Conservation (phyloP, 768 basidiomycete species). For the Leccinum variicolor region DNA sequence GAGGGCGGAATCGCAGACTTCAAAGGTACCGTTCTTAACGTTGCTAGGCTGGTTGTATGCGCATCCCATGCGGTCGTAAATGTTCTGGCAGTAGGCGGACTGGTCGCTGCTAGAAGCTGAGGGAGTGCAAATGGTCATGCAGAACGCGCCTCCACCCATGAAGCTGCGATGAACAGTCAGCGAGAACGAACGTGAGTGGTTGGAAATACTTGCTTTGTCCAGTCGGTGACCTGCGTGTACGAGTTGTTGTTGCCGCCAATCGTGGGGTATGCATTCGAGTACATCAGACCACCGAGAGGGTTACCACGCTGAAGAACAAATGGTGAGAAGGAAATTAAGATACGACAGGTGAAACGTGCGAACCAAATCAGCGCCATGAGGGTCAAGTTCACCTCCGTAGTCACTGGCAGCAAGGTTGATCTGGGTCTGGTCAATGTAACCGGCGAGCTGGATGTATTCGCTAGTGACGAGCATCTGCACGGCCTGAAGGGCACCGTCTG, state of each 20-base stretch:
- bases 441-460: slow-evolving; percentile 57
- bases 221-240: slow-evolving; percentile 57
- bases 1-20: slow-evolving; percentile 62
- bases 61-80: slow-evolving; percentile 71
- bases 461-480: slow-evolving; percentile 61
- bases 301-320: slow-evolving; percentile 59
- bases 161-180: slow-evolving; percentile 37
- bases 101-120: slow-evolving; percentile 36
- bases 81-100: slow-evolving; percentile 60
- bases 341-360: slow-evolving; percentile 15
- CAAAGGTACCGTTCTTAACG: slow-evolving; percentile 56
- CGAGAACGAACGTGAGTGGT: neutral
- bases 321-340: slow-evolving; percentile 11
- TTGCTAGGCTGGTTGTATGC: slow-evolving; percentile 68
- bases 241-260: slow-evolving; percentile 37
- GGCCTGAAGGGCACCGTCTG: slow-evolving; percentile 56
- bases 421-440: slow-evolving; percentile 59
- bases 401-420: slow-evolving; percentile 54
- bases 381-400: slow-evolving; percentile 75
- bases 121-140: slow-evolving; percentile 71
- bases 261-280: slow-evolving; percentile 52
- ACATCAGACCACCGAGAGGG: slow-evolving; percentile 70
- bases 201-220: slow-evolving; percentile 50
- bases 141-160: slow-evolving; percentile 63
- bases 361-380: slow-evolving; percentile 67